Conservation (phyloP, 306 rosid species). For the Quillaja saponaria region DNA sequence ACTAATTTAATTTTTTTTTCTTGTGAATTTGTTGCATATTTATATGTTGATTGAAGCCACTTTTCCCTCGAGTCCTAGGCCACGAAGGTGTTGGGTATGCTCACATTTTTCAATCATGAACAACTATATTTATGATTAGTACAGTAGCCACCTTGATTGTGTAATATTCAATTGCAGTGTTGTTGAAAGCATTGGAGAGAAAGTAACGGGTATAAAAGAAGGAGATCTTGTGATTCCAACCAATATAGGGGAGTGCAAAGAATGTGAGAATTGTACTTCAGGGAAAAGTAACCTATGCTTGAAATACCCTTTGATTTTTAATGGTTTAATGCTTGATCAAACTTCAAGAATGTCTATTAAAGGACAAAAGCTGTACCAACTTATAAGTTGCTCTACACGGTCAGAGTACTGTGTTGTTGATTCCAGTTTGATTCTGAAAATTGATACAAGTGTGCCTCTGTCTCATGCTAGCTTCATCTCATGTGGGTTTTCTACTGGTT, state of each 20-base stretch:
- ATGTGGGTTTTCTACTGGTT: conserved; percentile 46
- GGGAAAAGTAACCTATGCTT: conserved; percentile 34
- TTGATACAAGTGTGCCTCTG: conserved; percentile 15
- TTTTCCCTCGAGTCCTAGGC: conserved; percentile 52
- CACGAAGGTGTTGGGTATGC: conserved; percentile 68
- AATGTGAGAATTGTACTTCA: conserved; percentile 37
- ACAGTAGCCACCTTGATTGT: no score
- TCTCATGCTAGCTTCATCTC: conserved; percentile 42
- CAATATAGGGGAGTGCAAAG: conserved; percentile 30
- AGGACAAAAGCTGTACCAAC: conserved; percentile 31
- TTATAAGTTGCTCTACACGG: conserved; percentile 37
- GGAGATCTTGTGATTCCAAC: conserved; percentile 45
- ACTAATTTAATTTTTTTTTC: no score
- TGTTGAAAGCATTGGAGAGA: conserved; percentile 37
- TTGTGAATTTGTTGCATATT: no score
- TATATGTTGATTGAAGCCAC: conserved; percentile 26
- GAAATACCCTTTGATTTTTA: conserved; percentile 12
- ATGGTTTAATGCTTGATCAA: conserved; percentile 27
- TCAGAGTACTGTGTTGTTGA: conserved; percentile 39
- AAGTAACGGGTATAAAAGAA: conserved; percentile 15
- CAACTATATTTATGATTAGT: background rate
- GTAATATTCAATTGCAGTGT: conserved; percentile 12
- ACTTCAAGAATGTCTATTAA: conserved; percentile 31
- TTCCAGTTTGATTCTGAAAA: conserved; percentile 23
- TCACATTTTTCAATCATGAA: background rate